A percentile compares a stretch with the other conserved stretches of the same genome.
Evolutionary conservation across 768 basidiomycete genomes (phyloP).

Genomic region (Xerocomellus chrysenteron): DNA sequence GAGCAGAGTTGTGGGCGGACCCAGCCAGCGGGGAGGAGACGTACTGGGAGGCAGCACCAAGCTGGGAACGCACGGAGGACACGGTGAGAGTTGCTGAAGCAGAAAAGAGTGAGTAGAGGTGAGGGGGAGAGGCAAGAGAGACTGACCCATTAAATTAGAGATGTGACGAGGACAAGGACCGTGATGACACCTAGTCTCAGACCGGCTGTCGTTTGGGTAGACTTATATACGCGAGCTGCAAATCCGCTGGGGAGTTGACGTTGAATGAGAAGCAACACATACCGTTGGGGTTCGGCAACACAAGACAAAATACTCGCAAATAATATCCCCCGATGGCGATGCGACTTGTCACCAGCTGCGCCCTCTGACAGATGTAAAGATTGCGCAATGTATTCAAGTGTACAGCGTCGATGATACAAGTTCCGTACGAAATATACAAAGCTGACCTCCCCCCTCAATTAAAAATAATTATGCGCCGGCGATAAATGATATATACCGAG

Average conservation of each 20-base stretch:
- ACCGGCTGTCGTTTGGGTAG: constrained; percentile 29
- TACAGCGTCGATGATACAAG: constrained; percentile 19
- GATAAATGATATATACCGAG: constrained; percentile 20
- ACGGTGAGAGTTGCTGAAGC: constrained; percentile 43
- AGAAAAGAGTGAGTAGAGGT: neutral
- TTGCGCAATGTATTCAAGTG: constrained; percentile 1
- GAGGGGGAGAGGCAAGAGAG: neutral
- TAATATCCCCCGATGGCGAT: neutral
- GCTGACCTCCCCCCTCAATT: neutral
- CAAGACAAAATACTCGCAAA: constrained; percentile 25
- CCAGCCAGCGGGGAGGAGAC: constrained; percentile 66
- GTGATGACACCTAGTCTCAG: constrained; percentile 31
- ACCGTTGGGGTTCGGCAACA: constrained; percentile 33
- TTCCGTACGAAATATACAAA: constrained; percentile 19
- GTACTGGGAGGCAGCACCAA: constrained; percentile 35
- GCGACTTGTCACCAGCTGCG: neutral
- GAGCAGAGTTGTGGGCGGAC: constrained; percentile 35
- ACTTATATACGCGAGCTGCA: constrained; percentile 25
- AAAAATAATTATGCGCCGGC: constrained; percentile 7
- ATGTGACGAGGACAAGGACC: constrained; percentile 17
- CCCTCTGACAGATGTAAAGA: neutral
- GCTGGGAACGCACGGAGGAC: constrained; percentile 32
- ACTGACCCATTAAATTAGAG: constrained; percentile 41
- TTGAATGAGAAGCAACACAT: neutral
- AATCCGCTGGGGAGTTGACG: constrained; percentile 30